Evolutionary conservation across 176 grass and related monocot species (phyloP).

Genomic region (Oryza nivara): DNA sequence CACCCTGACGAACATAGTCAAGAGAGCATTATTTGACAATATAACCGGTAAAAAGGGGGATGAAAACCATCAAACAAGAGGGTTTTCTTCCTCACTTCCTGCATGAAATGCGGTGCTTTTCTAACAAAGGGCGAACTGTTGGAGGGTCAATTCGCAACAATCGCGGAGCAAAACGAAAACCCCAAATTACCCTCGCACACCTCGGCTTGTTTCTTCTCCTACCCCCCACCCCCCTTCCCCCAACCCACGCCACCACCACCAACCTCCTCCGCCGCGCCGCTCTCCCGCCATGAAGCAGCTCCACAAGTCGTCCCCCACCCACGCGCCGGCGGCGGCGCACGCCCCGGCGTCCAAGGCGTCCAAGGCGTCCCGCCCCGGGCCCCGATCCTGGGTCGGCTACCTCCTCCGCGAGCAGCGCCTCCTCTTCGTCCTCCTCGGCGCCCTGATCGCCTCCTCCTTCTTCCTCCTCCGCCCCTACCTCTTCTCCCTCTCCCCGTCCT

Average conservation of each 20-base stretch:
- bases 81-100: neutral
- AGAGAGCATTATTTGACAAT: neutral
- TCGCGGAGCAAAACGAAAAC: neutral
- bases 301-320: conserved; percentile 58
- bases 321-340: conserved; percentile 42
- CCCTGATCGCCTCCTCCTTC: conserved; percentile 90
- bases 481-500: conserved; percentile 46
- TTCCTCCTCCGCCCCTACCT: conserved; percentile 91
- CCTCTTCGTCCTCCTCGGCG: conserved; percentile 92
- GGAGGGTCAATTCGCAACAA: conserved; percentile 38
- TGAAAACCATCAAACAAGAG: neutral
- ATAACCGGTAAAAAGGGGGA: neutral
- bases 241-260: neutral
- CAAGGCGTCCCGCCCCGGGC: conserved; percentile 51
- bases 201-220: conserved; percentile 17
- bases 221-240: neutral
- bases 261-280: conserved; percentile 7
- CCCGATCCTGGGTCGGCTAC: conserved; percentile 70
- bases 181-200: neutral
- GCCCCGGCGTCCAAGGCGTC: conserved; percentile 48
- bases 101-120: neutral
- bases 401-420: conserved; percentile 94
- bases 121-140: neutral
- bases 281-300: conserved; percentile 76
- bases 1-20: too few relatives aligned